Evolutionary conservation across 2,329 filamentous ascomycete genomes (phyloP).

Genomic region (Neonectria magnoliae): DNA sequence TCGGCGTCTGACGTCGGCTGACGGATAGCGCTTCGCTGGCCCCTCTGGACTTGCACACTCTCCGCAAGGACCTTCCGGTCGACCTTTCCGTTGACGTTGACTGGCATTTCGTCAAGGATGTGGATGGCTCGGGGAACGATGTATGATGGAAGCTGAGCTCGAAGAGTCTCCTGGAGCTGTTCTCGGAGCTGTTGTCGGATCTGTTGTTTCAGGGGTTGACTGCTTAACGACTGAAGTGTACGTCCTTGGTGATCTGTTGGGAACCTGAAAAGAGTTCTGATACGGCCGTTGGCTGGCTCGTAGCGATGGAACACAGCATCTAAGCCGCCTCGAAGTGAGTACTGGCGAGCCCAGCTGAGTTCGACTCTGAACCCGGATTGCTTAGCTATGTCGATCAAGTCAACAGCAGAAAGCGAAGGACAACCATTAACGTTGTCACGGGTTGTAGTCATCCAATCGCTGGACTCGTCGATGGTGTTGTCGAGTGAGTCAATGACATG

Average conservation of each 20-base stretch:
- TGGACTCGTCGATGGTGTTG: background rate
- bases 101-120: constrained; percentile 11
- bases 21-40: background rate
- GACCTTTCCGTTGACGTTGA: background rate
- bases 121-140: constrained; percentile 40
- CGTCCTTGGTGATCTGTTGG: constrained; percentile 26
- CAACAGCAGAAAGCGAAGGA: constrained; percentile 25
- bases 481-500: constrained; percentile 28
- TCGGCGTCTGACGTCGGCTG: constrained; percentile 18
- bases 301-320: constrained; percentile 49
- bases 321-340: constrained; percentile 37
- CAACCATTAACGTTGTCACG: constrained; percentile 3
- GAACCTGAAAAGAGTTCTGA: constrained; percentile 35
- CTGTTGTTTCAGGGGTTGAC: constrained; percentile 10
- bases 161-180: constrained; percentile 11
- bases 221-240: background rate
- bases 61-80: background rate
- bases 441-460: constrained; percentile 21
- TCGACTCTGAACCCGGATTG: constrained; percentile 58
- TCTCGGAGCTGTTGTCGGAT: background rate
- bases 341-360: constrained; percentile 55
- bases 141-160: constrained; percentile 33
- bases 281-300: constrained; percentile 29
- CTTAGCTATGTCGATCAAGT: constrained; percentile 37
- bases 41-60: background rate